Base-by-base conservation (phyloP, 371 early-diverging fungal genomes). In the Syncephalastrum racemosum region DNA sequence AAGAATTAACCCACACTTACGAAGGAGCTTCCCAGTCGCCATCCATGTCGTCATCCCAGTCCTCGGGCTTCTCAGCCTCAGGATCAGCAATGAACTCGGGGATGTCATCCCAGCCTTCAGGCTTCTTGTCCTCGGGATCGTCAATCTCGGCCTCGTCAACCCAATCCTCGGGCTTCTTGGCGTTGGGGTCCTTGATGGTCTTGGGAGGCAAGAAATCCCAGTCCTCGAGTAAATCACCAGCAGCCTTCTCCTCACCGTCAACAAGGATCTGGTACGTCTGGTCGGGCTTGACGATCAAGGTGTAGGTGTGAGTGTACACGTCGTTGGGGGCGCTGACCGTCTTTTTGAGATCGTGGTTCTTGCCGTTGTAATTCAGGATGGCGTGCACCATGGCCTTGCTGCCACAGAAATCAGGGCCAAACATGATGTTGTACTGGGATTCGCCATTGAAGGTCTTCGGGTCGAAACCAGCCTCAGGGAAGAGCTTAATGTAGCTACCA, bases 361-460 rank as follows among this genome's bases (percentile, higher is more conserved):
- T 88, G 76, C 93, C 95, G 64, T 89, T 83, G 87, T 97, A 93
- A 56, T 91, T 86, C 82, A 95, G 85, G 72, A 97, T 97, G 63
- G 95, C 88, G 71, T 98, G 99, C 22, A 98, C 89, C 65, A 91
- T 91, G 81, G 92, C 90, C 62, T 89, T 90, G 57, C 81, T 62
- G 27, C 95, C 99, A 78, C 99, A 98, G 58, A 90, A 87, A 75
- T 98, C 99, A 46, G 99, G 99, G 46, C 91, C 92, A 71, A 91
- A 91, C 91, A 90, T 97, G 75, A 98, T 88, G 67, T 94, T 94
- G 82, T 95, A 97, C 31, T 91, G 89, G 39, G 93, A 88, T 56
- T 91, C 90, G 68, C 97, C 95, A 59, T 84, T 83, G 74, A 96
- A 95, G 50, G 82, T 78, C 45, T 67, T 79, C 46, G 92, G 83